A percentile compares a stretch with the other conserved stretches of the same genome.
Conservation (phyloP, 306 rosid genomes). For the Vigna hirtella region DNA sequence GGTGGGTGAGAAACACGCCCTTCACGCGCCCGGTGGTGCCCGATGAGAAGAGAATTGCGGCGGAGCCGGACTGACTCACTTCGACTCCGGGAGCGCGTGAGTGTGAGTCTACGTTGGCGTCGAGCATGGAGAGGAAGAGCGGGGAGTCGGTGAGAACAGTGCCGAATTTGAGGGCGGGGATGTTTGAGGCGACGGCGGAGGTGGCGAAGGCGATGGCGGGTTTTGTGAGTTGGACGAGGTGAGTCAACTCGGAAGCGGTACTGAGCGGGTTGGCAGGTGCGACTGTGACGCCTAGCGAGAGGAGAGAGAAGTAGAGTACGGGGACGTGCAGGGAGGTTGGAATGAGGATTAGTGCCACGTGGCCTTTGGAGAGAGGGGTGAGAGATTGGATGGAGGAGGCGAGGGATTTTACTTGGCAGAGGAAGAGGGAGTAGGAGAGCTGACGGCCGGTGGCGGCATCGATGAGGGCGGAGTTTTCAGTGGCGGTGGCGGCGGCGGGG, state of each 20-base stretch:
- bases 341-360: slow-evolving; percentile 76
- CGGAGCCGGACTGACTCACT: slow-evolving; percentile 63
- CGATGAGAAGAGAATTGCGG: slow-evolving; percentile 82
- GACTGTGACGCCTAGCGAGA: slow-evolving; percentile 69
- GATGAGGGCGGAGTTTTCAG: slow-evolving; percentile 54
- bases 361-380: slow-evolving; percentile 62
- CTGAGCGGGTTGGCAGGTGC: slow-evolving; percentile 79
- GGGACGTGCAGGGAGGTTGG: slow-evolving; percentile 75
- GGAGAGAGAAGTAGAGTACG: slow-evolving; percentile 73
- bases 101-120: background rate
- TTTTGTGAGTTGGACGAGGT: slow-evolving; percentile 58
- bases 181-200: slow-evolving; percentile 44
- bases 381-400: slow-evolving; percentile 48
- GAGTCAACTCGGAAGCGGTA: slow-evolving; percentile 65
- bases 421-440: slow-evolving; percentile 63
- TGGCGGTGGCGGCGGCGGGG: slow-evolving; percentile 38
- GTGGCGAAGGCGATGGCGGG: slow-evolving; percentile 76
- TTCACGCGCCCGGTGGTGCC: slow-evolving; percentile 91
- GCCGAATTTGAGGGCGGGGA: slow-evolving; percentile 47
- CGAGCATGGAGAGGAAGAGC: slow-evolving; percentile 64
- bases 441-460: slow-evolving; percentile 60
- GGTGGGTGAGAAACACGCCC: slow-evolving; percentile 73
- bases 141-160: slow-evolving; percentile 74
- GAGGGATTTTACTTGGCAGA: slow-evolving; percentile 61
- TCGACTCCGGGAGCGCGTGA: background rate